phyloP scores from a whole-genome alignment of 768 basidiomycete species.

The Pleurotus giganteus region DNA sequence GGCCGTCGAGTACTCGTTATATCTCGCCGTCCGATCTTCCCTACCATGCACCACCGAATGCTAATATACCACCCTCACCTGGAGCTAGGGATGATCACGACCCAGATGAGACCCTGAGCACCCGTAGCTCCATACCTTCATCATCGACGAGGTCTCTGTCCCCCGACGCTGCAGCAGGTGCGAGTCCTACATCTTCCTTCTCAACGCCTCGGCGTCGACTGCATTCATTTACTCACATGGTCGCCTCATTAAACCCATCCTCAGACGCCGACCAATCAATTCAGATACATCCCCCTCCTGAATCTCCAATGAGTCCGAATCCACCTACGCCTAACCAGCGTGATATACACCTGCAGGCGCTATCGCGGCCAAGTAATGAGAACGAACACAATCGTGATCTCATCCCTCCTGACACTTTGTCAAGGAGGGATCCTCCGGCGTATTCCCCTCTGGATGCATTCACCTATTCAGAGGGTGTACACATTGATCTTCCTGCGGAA shows the following conservation, averaged over 20 bases:
- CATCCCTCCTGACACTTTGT: slow-evolving; percentile 22
- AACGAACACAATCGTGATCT: slow-evolving; percentile 24
- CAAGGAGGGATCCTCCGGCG: slow-evolving; percentile 73
- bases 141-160: slow-evolving; percentile 59
- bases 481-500: slow-evolving; percentile 90
- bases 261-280: slow-evolving; percentile 67
- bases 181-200: slow-evolving; percentile 82
- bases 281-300: slow-evolving; percentile 75
- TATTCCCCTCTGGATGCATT: slow-evolving; percentile 90
- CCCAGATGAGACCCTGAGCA: slow-evolving; percentile 19
- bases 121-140: slow-evolving; percentile 37
- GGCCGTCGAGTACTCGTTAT: slow-evolving; percentile 49
- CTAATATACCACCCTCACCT: slow-evolving; percentile 38
- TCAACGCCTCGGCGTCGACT: slow-evolving; percentile 66
- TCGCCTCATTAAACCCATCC: slow-evolving; percentile 48
- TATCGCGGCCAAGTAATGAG: slow-evolving; percentile 35
- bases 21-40: slow-evolving; percentile 63
- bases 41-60: slow-evolving; percentile 54
- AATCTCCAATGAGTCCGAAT: slow-evolving; percentile 76
- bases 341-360: slow-evolving; percentile 79
- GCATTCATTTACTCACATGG: slow-evolving; percentile 68
- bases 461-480: slow-evolving; percentile 84
- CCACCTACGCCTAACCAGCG: slow-evolving; percentile 83
- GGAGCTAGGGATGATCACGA: slow-evolving; percentile 19
- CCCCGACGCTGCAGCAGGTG: slow-evolving; percentile 67